Evolutionary conservation across 2,329 filamentous ascomycete species (phyloP).

Genomic region (Fusarium verrucosum): DNA sequence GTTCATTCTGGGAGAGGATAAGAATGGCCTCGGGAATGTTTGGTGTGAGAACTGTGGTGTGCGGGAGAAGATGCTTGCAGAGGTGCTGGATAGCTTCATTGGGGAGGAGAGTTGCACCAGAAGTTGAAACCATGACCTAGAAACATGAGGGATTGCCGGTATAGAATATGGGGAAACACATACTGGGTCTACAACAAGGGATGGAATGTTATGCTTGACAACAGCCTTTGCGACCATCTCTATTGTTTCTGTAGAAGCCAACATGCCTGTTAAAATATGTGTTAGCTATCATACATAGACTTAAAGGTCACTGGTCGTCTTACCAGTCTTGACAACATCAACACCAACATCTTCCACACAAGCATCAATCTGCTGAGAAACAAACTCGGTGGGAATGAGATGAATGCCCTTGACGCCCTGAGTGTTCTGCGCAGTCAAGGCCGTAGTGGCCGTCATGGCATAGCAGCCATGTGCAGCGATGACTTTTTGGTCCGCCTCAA

Average conservation of each 20-base stretch:
- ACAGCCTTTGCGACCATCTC: constrained; percentile 49
- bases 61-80: constrained; percentile 67
- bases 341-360: constrained; percentile 85
- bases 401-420: constrained; percentile 84
- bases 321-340: constrained; percentile 93
- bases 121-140: constrained; percentile 91
- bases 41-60: constrained; percentile 76
- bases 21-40: constrained; percentile 80
- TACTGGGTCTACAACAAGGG: constrained; percentile 53
- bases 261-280: constrained; percentile 49
- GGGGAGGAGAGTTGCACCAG: constrained; percentile 75
- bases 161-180: neutral
- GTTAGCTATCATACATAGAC: neutral
- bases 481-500: constrained; percentile 96
- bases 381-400: constrained; percentile 78
- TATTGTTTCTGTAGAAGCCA: constrained; percentile 51
- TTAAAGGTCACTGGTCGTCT: constrained; percentile 35
- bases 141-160: neutral
- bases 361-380: constrained; percentile 85
- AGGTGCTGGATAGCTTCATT: constrained; percentile 70
- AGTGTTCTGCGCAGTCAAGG: constrained; percentile 96
- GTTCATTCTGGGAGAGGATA: constrained; percentile 65
- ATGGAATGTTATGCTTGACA: constrained; percentile 44
- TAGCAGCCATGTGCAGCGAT: constrained; percentile 93
- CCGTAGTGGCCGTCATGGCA: constrained; percentile 94